These are phyloP conservation scores for Fusarium verticillioides DNA, from an alignment of 2,329 filamentous ascomycete species.

Conservation along the genomic window DNA sequence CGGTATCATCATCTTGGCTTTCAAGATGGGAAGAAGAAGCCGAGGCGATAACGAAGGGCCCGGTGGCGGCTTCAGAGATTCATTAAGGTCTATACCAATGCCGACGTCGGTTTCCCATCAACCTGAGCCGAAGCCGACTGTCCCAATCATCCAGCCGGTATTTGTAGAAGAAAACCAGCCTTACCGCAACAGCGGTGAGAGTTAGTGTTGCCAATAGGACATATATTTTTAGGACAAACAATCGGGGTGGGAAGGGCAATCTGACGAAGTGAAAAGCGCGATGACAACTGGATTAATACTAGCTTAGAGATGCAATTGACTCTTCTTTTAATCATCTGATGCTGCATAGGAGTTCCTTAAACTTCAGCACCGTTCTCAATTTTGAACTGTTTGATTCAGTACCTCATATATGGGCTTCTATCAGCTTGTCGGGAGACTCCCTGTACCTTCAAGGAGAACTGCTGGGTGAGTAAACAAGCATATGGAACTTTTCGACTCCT, in stretches of 20 bases:
- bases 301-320: too few relatives aligned
- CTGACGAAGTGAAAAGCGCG: accelerated
- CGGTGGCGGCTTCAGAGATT: neutral
- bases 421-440: too few relatives aligned
- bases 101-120: accelerated
- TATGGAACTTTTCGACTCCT: too few relatives aligned
- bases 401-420: too few relatives aligned
- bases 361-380: too few relatives aligned
- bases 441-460: too few relatives aligned
- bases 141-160: neutral
- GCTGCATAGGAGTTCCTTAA: too few relatives aligned
- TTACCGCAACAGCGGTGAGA: neutral
- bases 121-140: neutral
- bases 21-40: neutral
- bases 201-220: accelerated
- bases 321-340: too few relatives aligned
- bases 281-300: accelerated
- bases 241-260: neutral
- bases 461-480: too few relatives aligned
- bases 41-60: accelerated
- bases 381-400: too few relatives aligned
- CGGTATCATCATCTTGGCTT: neutral
- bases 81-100: neutral
- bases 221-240: accelerated
- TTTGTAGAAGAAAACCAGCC: neutral